These are phyloP conservation scores for Ustilago curta DNA, from an alignment of 1,284 basidiomycete genomes.

Conservation along the genomic window DNA sequence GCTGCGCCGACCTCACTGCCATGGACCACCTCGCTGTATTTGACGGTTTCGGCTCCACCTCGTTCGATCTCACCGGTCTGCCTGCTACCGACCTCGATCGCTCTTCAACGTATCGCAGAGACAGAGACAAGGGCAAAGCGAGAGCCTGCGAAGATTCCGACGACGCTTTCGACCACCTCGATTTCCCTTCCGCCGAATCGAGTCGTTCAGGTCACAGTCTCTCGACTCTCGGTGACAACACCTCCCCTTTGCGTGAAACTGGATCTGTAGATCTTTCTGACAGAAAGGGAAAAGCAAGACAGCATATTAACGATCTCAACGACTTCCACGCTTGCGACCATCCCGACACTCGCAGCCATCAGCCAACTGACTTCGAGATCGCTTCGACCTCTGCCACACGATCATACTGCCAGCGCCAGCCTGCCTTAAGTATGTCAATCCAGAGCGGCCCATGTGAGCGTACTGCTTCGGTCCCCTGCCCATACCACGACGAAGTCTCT, in stretches of 20 bases:
- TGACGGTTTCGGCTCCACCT: conserved; percentile 9
- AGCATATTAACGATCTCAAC: neutral
- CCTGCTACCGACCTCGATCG: conserved; percentile 5
- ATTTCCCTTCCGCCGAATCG: neutral
- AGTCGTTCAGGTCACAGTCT: neutral
- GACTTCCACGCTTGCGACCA: neutral
- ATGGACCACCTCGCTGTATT: conserved; percentile 23
- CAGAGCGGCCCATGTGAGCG: conserved; percentile 1
- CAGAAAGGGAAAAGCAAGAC: conserved; percentile 23
- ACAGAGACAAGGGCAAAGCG: conserved; percentile 38
- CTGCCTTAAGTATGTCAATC: neutral
- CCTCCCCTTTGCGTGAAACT: neutral
- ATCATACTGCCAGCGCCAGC: neutral
- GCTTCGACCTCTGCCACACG: neutral
- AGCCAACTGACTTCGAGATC: neutral
- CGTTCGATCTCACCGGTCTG: neutral
- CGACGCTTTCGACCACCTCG: neutral
- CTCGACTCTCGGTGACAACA: neutral
- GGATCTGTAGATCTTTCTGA: conserved; percentile 4
- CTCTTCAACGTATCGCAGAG: conserved; percentile 4
- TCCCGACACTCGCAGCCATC: neutral
- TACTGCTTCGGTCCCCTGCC: neutral
- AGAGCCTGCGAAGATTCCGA: conserved; percentile 15
- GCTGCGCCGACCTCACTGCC: neutral
- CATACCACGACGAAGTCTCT: conserved; percentile 12